Conservation (phyloP, 2,329 filamentous ascomycete genomes). For the Beauveria rudraprayagi region DNA sequence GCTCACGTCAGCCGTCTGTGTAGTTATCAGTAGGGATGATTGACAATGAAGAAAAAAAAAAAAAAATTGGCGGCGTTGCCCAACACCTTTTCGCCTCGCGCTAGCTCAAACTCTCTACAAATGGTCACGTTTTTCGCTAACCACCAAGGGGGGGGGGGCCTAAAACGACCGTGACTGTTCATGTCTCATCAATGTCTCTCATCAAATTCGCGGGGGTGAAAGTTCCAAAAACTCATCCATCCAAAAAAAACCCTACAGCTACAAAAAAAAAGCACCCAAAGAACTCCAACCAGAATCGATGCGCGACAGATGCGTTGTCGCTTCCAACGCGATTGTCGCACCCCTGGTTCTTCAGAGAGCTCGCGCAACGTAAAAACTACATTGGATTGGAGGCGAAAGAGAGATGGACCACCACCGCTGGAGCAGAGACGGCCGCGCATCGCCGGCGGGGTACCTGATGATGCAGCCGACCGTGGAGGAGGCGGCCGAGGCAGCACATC, state of each 20-base stretch:
- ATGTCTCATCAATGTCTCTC: background rate
- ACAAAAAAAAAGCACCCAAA: too few relatives aligned
- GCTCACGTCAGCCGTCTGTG: too few relatives aligned
- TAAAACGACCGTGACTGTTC: background rate
- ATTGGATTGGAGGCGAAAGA: background rate
- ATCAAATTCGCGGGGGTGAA: background rate
- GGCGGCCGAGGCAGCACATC: background rate
- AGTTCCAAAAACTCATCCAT: background rate
- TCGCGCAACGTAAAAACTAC: background rate
- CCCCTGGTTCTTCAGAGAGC: background rate
- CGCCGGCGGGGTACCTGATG: background rate
- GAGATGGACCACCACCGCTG: background rate
- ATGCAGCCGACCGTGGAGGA: background rate
- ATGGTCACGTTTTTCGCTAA: slow-evolving; percentile 2
- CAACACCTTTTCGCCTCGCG: too few relatives aligned
- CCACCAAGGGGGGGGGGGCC: background rate
- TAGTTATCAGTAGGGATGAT: too few relatives aligned
- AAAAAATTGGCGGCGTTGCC: too few relatives aligned
- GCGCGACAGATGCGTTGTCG: background rate
- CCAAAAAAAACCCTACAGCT: too few relatives aligned
- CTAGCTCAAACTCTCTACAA: background rate
- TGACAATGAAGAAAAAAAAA: too few relatives aligned
- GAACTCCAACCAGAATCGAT: background rate
- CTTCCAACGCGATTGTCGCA: background rate
- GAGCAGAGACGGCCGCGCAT: background rate